Evolutionary conservation across 2,329 filamentous ascomycete genomes (phyloP).

Genomic region (Cadophora luteo-olivacea): DNA sequence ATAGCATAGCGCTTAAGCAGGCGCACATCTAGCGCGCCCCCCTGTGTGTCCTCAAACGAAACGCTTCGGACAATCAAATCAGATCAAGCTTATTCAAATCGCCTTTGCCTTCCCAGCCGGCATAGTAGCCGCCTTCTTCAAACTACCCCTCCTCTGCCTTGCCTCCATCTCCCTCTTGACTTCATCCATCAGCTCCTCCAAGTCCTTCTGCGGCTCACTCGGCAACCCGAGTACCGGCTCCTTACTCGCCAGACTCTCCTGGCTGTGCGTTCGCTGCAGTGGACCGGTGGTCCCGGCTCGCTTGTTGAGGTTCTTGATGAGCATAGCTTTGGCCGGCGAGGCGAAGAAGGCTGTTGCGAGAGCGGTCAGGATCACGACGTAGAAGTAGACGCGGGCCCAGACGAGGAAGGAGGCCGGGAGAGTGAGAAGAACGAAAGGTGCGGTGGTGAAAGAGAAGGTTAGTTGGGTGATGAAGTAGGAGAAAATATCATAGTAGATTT

Average conservation of each 20-base stretch:
- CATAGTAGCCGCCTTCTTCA: slow-evolving; percentile 25
- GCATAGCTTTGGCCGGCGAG: slow-evolving; percentile 71
- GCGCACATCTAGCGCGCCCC: neutral
- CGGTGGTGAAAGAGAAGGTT: slow-evolving; percentile 81
- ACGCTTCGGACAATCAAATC: neutral
- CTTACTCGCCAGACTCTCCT: slow-evolving; percentile 60
- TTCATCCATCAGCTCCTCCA: slow-evolving; percentile 65
- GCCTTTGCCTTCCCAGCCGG: slow-evolving; percentile 26
- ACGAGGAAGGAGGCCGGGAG: slow-evolving; percentile 73
- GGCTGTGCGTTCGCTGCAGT: slow-evolving; percentile 58
- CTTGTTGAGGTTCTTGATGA: slow-evolving; percentile 65
- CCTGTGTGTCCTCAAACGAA: neutral
- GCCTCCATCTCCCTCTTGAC: slow-evolving; percentile 56
- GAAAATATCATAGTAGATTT: slow-evolving; percentile 85
- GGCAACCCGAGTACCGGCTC: slow-evolving; percentile 80
- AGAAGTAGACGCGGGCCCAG: slow-evolving; percentile 91
- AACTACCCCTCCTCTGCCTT: slow-evolving; percentile 36
- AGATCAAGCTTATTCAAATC: slow-evolving; percentile 5
- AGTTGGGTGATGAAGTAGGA: slow-evolving; percentile 79
- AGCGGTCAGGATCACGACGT: slow-evolving; percentile 72
- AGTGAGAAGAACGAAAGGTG: slow-evolving; percentile 84
- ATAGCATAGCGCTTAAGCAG: slow-evolving; percentile 4
- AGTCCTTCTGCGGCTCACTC: slow-evolving; percentile 75
- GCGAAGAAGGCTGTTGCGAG: slow-evolving; percentile 77
- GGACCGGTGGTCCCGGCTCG: slow-evolving; percentile 53